A percentile compares a stretch with the other conserved stretches of the same genome.
Evolutionary conservation across 495 filamentous ascomycete species (phyloP).

Genomic region (Annulohypoxylon moriforme): DNA sequence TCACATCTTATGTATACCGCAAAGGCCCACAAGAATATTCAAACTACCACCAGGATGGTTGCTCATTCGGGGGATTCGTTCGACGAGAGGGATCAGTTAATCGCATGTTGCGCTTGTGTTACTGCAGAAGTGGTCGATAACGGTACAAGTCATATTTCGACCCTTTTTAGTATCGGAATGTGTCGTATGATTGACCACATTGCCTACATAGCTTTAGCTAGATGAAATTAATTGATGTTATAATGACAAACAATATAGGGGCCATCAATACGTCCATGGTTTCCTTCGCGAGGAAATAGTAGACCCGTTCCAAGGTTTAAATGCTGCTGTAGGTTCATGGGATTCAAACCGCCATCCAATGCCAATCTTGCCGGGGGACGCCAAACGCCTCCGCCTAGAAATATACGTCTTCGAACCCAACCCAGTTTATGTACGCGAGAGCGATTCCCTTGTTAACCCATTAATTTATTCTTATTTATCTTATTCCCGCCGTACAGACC

Average conservation of each 20-base stretch:
- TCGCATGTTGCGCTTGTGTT: neutral
- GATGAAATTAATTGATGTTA: slow-evolving; percentile 1
- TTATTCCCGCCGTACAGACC: neutral
- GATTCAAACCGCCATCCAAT: slow-evolving; percentile 10
- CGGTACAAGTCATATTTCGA: neutral
- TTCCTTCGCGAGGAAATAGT: neutral
- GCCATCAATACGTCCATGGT: neutral
- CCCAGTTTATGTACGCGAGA: slow-evolving; percentile 6
- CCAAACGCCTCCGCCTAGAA: slow-evolving; percentile 34
- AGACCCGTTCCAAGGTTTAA: neutral
- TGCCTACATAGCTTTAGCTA: slow-evolving; percentile 13
- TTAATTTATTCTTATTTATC: neutral
- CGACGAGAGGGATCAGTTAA: neutral
- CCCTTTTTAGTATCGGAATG: neutral
- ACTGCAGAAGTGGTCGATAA: neutral
- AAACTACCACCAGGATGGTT: neutral
- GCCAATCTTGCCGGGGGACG: slow-evolving; percentile 17
- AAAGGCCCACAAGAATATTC: neutral
- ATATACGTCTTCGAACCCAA: slow-evolving; percentile 1
- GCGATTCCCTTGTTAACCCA: neutral
- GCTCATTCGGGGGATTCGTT: neutral
- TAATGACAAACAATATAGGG: neutral
- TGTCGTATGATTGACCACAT: neutral
- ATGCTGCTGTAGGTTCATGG: neutral
- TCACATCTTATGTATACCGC: neutral